phyloP scores from a whole-genome alignment of 306 rosid genomes.

The Malus domestica region ASM211411v1 NC_041796.1:8172001-8172500 shows the following conservation, averaged over 20 bases:
- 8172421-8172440: conserved; percentile 51
- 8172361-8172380: conserved; percentile 25
- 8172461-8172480: conserved; percentile 35
- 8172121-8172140: neutral
- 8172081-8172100: neutral
- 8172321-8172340: no score
- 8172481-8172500: conserved; percentile 39
- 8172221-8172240: no score
- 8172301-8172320: neutral
- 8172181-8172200: neutral
- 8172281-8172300: neutral
- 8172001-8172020: neutral
- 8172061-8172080: no score
- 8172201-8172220: neutral
- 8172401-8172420: conserved; percentile 73
- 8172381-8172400: conserved; percentile 69
- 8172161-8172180: neutral
- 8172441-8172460: conserved; percentile 52
- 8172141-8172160: neutral
- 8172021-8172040: no score
- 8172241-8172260: conserved; percentile 15
- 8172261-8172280: neutral
- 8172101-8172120: neutral
- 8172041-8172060: no score
- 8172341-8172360: no score